Evolutionary conservation across 208 protist genomes (phyloP).

Genomic region (Leptomonas pyrrhocoris): DNA sequence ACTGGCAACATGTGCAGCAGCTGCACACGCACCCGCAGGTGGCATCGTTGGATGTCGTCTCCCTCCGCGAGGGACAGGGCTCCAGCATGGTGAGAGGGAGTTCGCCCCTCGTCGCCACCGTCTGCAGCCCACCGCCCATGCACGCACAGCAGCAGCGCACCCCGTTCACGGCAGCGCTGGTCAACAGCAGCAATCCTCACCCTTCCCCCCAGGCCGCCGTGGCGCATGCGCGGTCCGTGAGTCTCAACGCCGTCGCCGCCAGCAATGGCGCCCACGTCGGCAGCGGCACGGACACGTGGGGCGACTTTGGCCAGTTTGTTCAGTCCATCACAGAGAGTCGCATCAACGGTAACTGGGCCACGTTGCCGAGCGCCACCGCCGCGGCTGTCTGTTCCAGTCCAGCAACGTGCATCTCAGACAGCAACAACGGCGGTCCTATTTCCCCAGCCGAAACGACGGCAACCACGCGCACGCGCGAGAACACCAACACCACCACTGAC

Average conservation of each 20-base stretch:
- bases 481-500: not conserved
- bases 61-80: no score
- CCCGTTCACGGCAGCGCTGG: not conserved
- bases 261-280: not conserved
- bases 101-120: constrained; percentile 8
- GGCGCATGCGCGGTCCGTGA: constrained; percentile 8
- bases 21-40: constrained; percentile 5
- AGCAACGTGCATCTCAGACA: not conserved
- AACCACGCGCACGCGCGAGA: not conserved
- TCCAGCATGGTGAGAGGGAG: constrained; percentile 4
- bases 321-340: constrained; percentile 33
- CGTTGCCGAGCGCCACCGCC: constrained; percentile 18
- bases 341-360: constrained; percentile 24
- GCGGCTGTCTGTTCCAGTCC: constrained; percentile 5
- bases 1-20: no score
- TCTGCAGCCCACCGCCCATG: not conserved
- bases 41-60: not conserved
- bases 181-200: not conserved
- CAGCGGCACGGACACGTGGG: constrained; percentile 19
- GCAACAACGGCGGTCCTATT: not conserved
- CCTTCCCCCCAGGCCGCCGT: not conserved
- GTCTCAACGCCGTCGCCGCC: constrained; percentile 5
- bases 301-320: constrained; percentile 30
- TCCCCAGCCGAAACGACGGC: not conserved
- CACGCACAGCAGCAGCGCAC: constrained; percentile 8